Base-by-base conservation (phyloP, 306 rosid genomes). In the Comarum palustre region DNA sequence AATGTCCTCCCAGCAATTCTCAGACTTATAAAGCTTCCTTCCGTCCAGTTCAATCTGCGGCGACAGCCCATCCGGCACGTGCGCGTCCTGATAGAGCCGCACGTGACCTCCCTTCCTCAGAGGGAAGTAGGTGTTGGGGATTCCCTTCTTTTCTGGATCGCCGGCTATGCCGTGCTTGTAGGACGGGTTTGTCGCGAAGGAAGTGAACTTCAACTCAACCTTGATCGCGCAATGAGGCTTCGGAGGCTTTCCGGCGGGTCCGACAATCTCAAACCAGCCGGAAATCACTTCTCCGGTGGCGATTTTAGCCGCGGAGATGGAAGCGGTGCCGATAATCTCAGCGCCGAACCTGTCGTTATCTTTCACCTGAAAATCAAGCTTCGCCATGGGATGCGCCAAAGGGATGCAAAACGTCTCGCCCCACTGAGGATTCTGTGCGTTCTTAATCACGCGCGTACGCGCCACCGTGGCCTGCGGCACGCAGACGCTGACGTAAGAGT, bases 1-100 rank as follows among this genome's bases (percentile, higher is more conserved):
- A 2, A 94, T 90, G 76, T 94, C 99, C 77, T 94, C 99, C 99
- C 99, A 94, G 67, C 97, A 89, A n/a, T 79, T 86, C 74, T 63
- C 91, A 0, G 75, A 87, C 63, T 34, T 59, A 29, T n/a, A 94
- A 57, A 85, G 79, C 76, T 79, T 64, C 22, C 88, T 84, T 3
- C 62, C 83, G 2, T 94, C 99, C 31, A 94, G 82, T 64, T 79
- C 27, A 73, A 94, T 87, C 78, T 76, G 75, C 67, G 93, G 73
- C 67, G 93, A 91, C 39, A 85, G 1, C 47, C 82, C 83, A 1
- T 75, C 72, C 12, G 71, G 83, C 66, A 80, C 85, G 36, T 94
- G 97, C 27, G 99, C 99, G 50, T 94, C 99, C 38, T 94, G 99
- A 68, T 91, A 94, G 82, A 91, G 55, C 68, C 81, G 82, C 80